These are phyloP conservation scores for Isatis lusitanica DNA, from an alignment of 441 rosid genomes.

Conservation along the genomic window DNA sequence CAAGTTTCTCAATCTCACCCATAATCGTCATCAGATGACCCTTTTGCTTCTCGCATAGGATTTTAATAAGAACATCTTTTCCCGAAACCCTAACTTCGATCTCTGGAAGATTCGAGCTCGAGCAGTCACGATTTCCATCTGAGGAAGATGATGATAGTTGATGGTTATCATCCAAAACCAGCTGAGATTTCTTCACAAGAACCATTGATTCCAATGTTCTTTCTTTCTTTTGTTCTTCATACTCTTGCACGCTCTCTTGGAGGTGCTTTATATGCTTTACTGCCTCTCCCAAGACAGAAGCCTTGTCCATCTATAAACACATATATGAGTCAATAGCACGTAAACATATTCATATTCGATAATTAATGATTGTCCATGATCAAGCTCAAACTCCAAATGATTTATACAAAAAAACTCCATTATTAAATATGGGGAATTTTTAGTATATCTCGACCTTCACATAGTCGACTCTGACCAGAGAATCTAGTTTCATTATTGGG, in stretches of 20 bases:
- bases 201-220: constrained; percentile 63
- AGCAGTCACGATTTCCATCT: constrained; percentile 33
- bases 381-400: background rate
- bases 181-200: constrained; percentile 60
- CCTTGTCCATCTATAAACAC: constrained; percentile 71
- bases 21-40: constrained; percentile 47
- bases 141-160: constrained; percentile 33
- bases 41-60: constrained; percentile 57
- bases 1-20: constrained; percentile 51
- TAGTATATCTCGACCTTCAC: background rate
- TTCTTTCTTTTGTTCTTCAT: constrained; percentile 61
- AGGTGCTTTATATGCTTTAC: constrained; percentile 75
- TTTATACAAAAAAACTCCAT: background rate
- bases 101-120: constrained; percentile 49
- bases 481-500: background rate
- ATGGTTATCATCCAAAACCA: constrained; percentile 38
- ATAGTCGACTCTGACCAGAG: background rate
- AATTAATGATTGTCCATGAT: background rate
- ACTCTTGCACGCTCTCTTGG: constrained; percentile 63
- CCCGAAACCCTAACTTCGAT: constrained; percentile 64
- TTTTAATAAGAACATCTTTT: constrained; percentile 55
- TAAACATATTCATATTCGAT: background rate
- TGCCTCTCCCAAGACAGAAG: constrained; percentile 84
- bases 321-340: background rate
- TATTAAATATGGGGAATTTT: background rate